Evolutionary conservation across 2,329 filamentous ascomycete species (phyloP), one percentile per base, ranked within the genome.

Genomic region (Ustilaginoidea virens): DNA sequence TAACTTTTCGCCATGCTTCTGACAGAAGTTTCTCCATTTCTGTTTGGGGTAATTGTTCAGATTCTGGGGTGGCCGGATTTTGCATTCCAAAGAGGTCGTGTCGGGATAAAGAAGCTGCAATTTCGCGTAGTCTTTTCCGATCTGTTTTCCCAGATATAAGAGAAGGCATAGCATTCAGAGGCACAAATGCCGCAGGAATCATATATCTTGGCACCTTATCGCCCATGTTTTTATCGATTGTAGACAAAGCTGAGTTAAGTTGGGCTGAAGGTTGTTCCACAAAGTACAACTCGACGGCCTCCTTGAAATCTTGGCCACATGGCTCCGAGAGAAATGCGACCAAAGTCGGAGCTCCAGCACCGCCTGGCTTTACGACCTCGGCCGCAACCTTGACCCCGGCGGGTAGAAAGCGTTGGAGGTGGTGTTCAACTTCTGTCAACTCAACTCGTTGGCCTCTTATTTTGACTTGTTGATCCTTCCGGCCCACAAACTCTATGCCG

Each of bases 361-460:
- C 7, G 10, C 18, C 24, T 5, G 24, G 24, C 14, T n/a, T 26
- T 15, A 26, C 18, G 3, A 27, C 25, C 13, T 27, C 12, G 11
- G 25, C 25, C n/a, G 25, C 17, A 20, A 27, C 20, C 25, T 12
- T 27, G 12, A 20, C 19, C 19, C n/a, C n/a, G n/a, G n/a, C n/a
- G n/a, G n/a, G n/a, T n/a, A n/a, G n/a, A n/a, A n/a, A n/a, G n/a
- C n/a, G n/a, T n/a, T n/a, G 17, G 11, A 32, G 17, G 26, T 29
- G 14, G 14, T 32, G 23, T 12, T 42, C 40, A 5, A 41, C 31
- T 21, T 39, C 37, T 2, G 23, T 33, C 12, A 63, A 49, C 46
- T 63, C 71, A 28, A 67, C 51, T 27, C 65, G 45, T 34, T 60
- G 69, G 13, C 71, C 71, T 15, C 58, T 53, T 7, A 72, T 44